A percentile compares a stretch with the other conserved stretches of the same genome.
phyloP scores from a whole-genome alignment of 1,139 yeast species.

The Geotrichum australiense region DNA sequence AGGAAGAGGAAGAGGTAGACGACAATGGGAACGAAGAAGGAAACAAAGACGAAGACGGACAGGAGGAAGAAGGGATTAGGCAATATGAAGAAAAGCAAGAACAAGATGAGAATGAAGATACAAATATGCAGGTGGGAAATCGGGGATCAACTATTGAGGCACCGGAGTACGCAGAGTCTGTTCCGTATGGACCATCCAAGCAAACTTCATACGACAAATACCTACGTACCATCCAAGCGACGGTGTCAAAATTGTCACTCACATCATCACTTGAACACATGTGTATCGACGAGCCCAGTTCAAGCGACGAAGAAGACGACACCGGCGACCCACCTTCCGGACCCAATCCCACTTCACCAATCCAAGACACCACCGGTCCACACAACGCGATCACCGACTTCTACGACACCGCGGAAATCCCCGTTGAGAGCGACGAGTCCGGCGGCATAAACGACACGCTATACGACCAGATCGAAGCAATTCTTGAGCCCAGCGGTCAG shows the following conservation, averaged over 20 bases:
- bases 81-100: background rate
- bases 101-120: background rate
- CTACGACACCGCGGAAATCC: too few species aligned
- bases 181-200: background rate
- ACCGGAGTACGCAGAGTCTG: background rate
- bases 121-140: background rate
- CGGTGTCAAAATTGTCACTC: background rate
- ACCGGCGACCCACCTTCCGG: too few species aligned
- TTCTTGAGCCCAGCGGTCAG: background rate
- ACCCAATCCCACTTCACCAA: too few species aligned
- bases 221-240: background rate
- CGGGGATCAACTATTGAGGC: background rate
- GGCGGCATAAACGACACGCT: background rate
- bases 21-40: background rate
- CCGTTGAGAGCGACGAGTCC: too few species aligned
- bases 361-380: too few species aligned
- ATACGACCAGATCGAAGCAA: conserved; percentile 4
- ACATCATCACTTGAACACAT: conserved; percentile 6
- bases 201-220: conserved; percentile 3
- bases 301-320: too few species aligned
- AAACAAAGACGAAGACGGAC: background rate
- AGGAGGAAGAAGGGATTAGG: background rate
- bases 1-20: background rate
- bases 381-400: too few species aligned
- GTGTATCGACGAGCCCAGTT: conserved; percentile 1